A percentile compares a stretch with the other conserved stretches of the same genome.
These are phyloP conservation scores for Primulina eburnea DNA, from an alignment of 257 asterid species.

Conservation along the genomic window DNA sequence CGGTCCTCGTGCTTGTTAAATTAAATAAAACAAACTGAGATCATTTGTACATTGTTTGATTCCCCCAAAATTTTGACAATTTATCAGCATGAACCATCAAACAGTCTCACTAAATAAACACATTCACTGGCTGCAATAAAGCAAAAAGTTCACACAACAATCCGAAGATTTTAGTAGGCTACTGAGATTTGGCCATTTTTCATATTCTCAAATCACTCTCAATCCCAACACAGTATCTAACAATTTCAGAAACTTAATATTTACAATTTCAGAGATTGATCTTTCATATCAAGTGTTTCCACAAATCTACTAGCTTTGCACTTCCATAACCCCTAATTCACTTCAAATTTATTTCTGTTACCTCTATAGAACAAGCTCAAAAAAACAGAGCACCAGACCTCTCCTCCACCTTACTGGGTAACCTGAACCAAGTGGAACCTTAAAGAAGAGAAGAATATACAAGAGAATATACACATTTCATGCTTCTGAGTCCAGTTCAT, in stretches of 20 bases:
- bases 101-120: conserved; percentile 18
- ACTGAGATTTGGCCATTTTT: conserved; percentile 16
- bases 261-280: conserved; percentile 29
- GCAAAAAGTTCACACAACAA: conserved; percentile 26
- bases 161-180: conserved; percentile 17
- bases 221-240: conserved; percentile 16
- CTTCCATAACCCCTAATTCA: conserved; percentile 26
- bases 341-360: conserved; percentile 26
- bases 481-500: conserved; percentile 47
- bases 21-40: not conserved
- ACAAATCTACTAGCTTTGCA: conserved; percentile 18
- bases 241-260: conserved; percentile 35
- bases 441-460: conserved; percentile 19
- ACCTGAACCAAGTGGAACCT: conserved; percentile 20
- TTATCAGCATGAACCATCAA: too few relatives aligned
- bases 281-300: conserved; percentile 4
- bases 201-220: not conserved
- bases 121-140: conserved; percentile 16
- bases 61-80: too few relatives aligned
- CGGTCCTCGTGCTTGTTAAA: too few relatives aligned
- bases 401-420: conserved; percentile 23
- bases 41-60: not conserved
- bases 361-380: conserved; percentile 28
- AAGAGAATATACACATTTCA: conserved; percentile 32
- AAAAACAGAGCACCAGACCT: conserved; percentile 19